Conservation (phyloP, 2,329 filamentous ascomycete species). For the Fusarium euwallaceae region DNA sequence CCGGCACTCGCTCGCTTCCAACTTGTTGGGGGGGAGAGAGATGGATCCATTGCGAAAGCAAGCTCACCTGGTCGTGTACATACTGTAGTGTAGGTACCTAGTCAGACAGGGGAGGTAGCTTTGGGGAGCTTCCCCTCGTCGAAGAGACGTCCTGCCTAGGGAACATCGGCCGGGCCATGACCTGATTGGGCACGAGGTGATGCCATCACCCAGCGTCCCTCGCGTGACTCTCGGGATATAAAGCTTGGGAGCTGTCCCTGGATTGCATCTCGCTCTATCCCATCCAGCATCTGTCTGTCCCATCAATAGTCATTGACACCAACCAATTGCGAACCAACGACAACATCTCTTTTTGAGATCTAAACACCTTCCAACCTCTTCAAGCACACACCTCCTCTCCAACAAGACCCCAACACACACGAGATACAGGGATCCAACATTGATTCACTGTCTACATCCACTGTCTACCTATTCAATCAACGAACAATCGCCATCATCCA, state of each 20-base stretch:
- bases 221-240: conserved; percentile 48
- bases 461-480: background rate
- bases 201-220: conserved; percentile 43
- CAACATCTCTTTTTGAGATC: conserved; percentile 6
- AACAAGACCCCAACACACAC: conserved; percentile 1
- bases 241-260: conserved; percentile 30
- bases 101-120: background rate
- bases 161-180: conserved; percentile 39
- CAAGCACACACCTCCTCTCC: conserved; percentile 4
- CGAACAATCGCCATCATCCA: background rate
- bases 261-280: conserved; percentile 13
- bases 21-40: conserved; percentile 11
- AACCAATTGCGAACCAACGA: background rate
- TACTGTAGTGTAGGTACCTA: background rate
- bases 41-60: background rate
- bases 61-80: background rate
- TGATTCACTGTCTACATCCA: background rate
- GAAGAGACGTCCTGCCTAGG: background rate
- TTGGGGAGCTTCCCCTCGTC: conserved; percentile 1
- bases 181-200: conserved; percentile 47
- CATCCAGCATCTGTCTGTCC: conserved; percentile 14
- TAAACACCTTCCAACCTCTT: background rate
- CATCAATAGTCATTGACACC: conserved; percentile 6
- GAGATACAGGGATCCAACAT: background rate
- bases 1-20: conserved; percentile 2